phyloP scores from a whole-genome alignment of 2,329 filamentous ascomycete genomes.

The Thyridium curvatum region DNA sequence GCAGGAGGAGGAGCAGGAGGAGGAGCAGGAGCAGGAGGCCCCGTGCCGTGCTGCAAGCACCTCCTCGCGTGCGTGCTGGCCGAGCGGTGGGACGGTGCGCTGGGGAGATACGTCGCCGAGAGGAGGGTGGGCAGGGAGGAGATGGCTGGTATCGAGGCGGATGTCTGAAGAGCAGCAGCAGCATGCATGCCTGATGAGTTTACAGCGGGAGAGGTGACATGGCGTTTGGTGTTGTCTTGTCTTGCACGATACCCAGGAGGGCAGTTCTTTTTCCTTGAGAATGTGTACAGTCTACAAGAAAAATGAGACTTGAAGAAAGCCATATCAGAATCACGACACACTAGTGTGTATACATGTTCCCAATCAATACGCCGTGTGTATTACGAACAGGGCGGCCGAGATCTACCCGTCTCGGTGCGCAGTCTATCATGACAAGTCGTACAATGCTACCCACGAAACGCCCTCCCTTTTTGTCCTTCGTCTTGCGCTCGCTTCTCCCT shows the following conservation, averaged over 20 bases:
- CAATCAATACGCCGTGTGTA: conserved; percentile 4
- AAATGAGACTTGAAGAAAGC: too few relatives aligned
- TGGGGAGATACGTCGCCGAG: conserved; percentile 51
- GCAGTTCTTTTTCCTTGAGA: too few relatives aligned
- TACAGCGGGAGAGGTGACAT: too few relatives aligned
- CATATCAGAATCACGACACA: too few relatives aligned
- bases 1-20: conserved; percentile 1
- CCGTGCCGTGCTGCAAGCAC: conserved; percentile 74
- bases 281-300: too few relatives aligned
- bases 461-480: conserved; percentile 14
- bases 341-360: too few relatives aligned
- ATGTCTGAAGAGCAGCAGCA: conserved; percentile 21
- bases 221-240: too few relatives aligned
- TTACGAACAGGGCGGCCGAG: conserved; percentile 15
- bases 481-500: conserved; percentile 37
- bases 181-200: too few relatives aligned
- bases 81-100: conserved; percentile 53
- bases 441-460: conserved; percentile 9
- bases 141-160: conserved; percentile 62
- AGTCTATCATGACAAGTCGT: conserved; percentile 15
- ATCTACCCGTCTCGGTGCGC: conserved; percentile 4
- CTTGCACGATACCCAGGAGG: too few relatives aligned
- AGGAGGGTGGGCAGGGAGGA: conserved; percentile 54
- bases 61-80: conserved; percentile 75
- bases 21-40: conserved; percentile 18